Percentiles rank a stretch among this genome's conserved stretches.
Evolutionary conservation across 208 protist species (phyloP).

Genomic region (Leishmania turanica): DNA sequence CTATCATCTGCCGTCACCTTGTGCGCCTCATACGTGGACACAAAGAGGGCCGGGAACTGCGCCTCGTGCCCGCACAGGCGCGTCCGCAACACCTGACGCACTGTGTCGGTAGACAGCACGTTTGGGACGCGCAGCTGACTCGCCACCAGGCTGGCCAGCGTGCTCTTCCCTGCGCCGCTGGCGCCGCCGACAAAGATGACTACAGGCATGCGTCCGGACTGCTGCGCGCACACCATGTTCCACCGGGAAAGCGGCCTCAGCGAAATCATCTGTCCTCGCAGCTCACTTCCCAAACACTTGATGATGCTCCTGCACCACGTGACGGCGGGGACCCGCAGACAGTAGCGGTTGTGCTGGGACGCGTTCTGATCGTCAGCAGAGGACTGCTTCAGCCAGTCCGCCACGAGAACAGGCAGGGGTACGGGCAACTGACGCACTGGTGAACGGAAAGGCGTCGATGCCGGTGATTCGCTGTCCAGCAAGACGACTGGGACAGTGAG

Average conservation of each 20-base stretch:
- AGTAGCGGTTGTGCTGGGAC: slow-evolving; percentile 1
- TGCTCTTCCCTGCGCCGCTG: slow-evolving; percentile 93
- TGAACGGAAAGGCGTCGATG: not conserved
- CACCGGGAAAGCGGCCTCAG: slow-evolving; percentile 44
- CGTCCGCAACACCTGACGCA: slow-evolving; percentile 83
- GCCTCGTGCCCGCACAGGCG: slow-evolving; percentile 28
- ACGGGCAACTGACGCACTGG: slow-evolving; percentile 5
- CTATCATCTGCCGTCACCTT: not conserved
- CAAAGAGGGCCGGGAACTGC: slow-evolving; percentile 51
- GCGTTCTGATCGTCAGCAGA: not conserved
- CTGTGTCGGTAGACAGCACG: slow-evolving; percentile 92
- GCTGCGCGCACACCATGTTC: slow-evolving; percentile 34
- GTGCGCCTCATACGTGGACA: slow-evolving; percentile 73
- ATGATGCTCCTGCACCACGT: slow-evolving; percentile 14
- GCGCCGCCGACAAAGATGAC: slow-evolving; percentile 92
- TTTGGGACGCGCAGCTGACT: slow-evolving; percentile 79
- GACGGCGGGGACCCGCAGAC: slow-evolving; percentile 9
- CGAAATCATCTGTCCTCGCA: slow-evolving; percentile 54
- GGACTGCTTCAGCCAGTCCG: slow-evolving; percentile 20
- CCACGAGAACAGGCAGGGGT: slow-evolving; percentile 9
- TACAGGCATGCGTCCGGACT: slow-evolving; percentile 62
- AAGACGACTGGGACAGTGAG: not conserved
- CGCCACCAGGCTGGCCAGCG: slow-evolving; percentile 80
- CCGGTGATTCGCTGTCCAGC: not conserved
- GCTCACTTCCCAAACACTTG: slow-evolving; percentile 26